Conservation (phyloP, 106 monocot species). For the Allium fistulosum region DNA sequence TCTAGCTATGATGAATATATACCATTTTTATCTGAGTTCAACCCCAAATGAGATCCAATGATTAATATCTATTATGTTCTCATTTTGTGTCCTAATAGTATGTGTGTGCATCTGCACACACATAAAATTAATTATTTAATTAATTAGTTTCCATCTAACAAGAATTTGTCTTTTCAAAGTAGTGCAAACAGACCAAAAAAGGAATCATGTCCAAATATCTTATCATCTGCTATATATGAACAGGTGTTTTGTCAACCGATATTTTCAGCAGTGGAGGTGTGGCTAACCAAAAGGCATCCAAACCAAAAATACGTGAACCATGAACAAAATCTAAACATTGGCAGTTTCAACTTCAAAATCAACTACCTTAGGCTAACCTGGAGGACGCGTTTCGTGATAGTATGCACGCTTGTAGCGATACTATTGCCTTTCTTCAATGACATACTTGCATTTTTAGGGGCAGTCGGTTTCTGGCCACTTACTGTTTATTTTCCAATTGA, state of each 20-base stretch:
- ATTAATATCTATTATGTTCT: too few species aligned
- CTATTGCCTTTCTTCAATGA: conserved; percentile 73
- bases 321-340: conserved; percentile 7
- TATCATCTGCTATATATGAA: too few species aligned
- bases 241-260: conserved; percentile 64
- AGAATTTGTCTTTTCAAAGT: too few species aligned
- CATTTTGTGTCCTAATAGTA: too few species aligned
- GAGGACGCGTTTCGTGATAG: conserved; percentile 38
- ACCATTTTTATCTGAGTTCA: too few species aligned
- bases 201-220: neutral
- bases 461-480: conserved; percentile 63
- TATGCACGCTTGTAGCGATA: conserved; percentile 44
- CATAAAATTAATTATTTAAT: too few species aligned
- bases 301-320: conserved; percentile 11
- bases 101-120: too few species aligned
- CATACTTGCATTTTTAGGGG: conserved; percentile 44
- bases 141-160: too few species aligned
- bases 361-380: conserved; percentile 35
- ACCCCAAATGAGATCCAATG: too few species aligned
- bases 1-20: too few species aligned
- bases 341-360: conserved; percentile 7
- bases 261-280: conserved; percentile 32
- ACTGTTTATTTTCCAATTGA: conserved; percentile 54
- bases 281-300: conserved; percentile 11
- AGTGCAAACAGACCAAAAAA: too few species aligned